Conservation (phyloP, 192 early-diverging fungal genomes). For the Phlyctochytrium planicorne region DNA sequence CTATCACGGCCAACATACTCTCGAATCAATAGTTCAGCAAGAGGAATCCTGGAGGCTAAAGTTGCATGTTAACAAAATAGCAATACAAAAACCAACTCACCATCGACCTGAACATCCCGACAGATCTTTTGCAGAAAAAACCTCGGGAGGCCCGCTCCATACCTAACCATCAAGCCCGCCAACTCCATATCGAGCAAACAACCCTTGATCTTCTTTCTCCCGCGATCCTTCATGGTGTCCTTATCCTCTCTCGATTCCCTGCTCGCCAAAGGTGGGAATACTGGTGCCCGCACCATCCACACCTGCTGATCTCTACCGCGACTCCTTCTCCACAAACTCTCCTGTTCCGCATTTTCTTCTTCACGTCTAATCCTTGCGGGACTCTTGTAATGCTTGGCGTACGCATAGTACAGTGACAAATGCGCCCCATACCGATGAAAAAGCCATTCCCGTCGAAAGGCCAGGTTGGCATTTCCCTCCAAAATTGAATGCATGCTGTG, state of each 20-base stretch:
- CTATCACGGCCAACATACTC: neutral
- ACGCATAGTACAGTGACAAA: conserved; percentile 7
- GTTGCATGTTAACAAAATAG: neutral
- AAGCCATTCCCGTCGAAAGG: conserved; percentile 11
- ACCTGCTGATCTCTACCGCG: conserved; percentile 7
- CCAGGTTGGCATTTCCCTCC: neutral
- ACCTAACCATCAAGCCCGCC: neutral
- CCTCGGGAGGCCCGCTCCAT: neutral
- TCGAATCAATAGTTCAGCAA: neutral
- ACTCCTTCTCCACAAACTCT: neutral
- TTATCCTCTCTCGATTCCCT: neutral
- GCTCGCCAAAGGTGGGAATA: neutral
- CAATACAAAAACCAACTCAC: neutral
- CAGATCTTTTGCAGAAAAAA: neutral
- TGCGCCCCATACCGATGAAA: conserved; percentile 11
- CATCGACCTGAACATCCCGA: neutral
- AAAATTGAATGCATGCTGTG: neutral
- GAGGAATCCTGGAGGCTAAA: too few relatives aligned
- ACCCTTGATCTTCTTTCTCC: conserved; percentile 2
- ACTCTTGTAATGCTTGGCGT: neutral
- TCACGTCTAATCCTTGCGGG: neutral
- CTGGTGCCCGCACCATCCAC: too few relatives aligned
- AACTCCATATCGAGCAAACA: conserved; percentile 11
- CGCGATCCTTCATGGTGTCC: neutral
- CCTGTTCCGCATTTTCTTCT: neutral